Evolutionary conservation across 2,329 filamentous ascomycete species (phyloP).

Genomic region (Colletotrichum sansevieriae): DNA sequence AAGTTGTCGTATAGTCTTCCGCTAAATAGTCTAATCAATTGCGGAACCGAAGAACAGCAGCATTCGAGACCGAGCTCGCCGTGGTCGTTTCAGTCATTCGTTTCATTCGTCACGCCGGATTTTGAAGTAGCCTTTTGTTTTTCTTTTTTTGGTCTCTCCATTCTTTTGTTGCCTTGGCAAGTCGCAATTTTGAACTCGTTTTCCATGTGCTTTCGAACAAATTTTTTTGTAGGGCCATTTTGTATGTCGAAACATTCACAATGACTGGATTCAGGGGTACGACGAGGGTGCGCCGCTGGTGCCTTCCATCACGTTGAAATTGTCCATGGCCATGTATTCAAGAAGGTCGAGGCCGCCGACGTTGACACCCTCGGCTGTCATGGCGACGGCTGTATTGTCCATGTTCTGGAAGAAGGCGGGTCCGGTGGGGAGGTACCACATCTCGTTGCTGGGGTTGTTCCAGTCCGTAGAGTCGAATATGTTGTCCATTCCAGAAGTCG

Average conservation of each 20-base stretch:
- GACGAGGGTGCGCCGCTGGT: conserved; percentile 25
- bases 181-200: conserved; percentile 8
- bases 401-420: conserved; percentile 76
- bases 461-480: conserved; percentile 65
- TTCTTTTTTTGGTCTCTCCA: not conserved
- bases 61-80: not conserved
- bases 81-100: not conserved
- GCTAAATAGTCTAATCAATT: too few relatives aligned
- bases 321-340: conserved; percentile 76
- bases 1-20: too few relatives aligned
- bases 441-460: conserved; percentile 68
- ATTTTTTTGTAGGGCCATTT: not conserved
- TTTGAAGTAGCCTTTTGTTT: not conserved
- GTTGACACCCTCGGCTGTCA: conserved; percentile 77
- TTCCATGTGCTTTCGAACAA: not conserved
- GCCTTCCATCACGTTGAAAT: conserved; percentile 51
- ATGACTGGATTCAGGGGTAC: conserved; percentile 33
- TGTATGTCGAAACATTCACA: too few relatives aligned
- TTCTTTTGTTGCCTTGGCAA: not conserved
- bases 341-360: conserved; percentile 75
- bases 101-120: not conserved
- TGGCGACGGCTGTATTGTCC: conserved; percentile 71
- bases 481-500: conserved; percentile 46
- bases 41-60: too few relatives aligned
- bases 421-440: conserved; percentile 76